Evolutionary conservation across 352 stramenopile species (phyloP), one percentile per base, ranked within the genome.

Genomic region (Aphanomyces stellatus): DNA sequence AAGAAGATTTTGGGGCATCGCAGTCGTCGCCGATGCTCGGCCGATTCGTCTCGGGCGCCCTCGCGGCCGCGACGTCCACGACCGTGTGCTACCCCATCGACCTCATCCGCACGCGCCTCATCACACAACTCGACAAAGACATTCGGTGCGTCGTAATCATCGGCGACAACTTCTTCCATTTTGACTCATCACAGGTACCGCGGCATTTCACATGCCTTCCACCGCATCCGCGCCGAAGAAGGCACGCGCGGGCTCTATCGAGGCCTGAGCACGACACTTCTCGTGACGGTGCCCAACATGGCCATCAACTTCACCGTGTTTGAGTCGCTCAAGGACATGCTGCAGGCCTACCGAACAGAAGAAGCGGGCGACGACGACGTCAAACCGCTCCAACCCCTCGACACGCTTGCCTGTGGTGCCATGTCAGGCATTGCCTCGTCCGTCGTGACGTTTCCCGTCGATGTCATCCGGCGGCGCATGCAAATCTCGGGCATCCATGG

Each of bases 231-330:
- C 76, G 70, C 74, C 25, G 78, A 89, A 62, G 79, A 97, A 77
- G 95, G 95, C 22, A 74, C 92, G n/a, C 57, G 76, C 11, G 95
- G 95, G 3, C 81, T 99, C 35, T 99, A 99, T 73, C 88, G 88
- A 25, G 95, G 95, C 10, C 81, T 99, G 35, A 81, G 85, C 19
- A 89, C 94, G 17, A 98, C 95, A 51, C 76, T 99, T 43, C 88
- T 96, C 71, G 95, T 99, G 53, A 96, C 92, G 19, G 94, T 98
- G 48, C 95, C 95, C 4, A 99, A 97, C 74, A 84, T 98, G 68
- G 93, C 90, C 56, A 97, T 99, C 78, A 98, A 95, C 51, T 98
- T 97, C 64, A 94, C 91, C 53, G 84, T 98, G 24, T 99, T 98
- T 70, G 94, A 97, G 66, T 89, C 80, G 49, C 75, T 98, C 22